Evolutionary conservation across 2,329 filamentous ascomycete genomes (phyloP).

Genomic region (Colletotrichum costaricense): DNA sequence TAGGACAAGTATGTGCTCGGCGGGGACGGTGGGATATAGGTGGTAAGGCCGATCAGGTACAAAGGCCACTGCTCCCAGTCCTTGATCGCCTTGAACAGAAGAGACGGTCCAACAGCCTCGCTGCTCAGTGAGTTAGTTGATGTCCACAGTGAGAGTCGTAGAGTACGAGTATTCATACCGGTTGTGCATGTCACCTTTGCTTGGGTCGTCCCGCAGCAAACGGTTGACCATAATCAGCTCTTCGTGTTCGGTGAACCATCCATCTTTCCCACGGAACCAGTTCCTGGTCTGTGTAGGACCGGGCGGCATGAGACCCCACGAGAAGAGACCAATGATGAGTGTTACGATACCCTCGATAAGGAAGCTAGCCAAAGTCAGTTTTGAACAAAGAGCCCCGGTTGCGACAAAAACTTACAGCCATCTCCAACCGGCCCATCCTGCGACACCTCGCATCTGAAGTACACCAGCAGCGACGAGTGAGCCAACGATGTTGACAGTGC

Average conservation of each 20-base stretch:
- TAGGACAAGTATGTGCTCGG: slow-evolving; percentile 58
- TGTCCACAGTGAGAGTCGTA: not conserved
- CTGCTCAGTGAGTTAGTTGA: not conserved
- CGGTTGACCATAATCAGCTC: slow-evolving; percentile 73
- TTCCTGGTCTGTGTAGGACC: slow-evolving; percentile 62
- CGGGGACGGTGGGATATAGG: slow-evolving; percentile 55
- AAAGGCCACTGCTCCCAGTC: slow-evolving; percentile 73
- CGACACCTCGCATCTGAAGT: slow-evolving; percentile 48
- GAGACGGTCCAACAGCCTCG: slow-evolving; percentile 56
- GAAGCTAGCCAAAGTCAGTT: slow-evolving; percentile 46
- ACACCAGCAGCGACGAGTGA: slow-evolving; percentile 60
- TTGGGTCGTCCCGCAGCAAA: slow-evolving; percentile 69
- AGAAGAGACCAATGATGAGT: slow-evolving; percentile 54
- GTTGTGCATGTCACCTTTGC: slow-evolving; percentile 72
- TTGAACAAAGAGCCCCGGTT: not conserved
- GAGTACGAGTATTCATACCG: slow-evolving; percentile 42
- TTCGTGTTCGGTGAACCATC: slow-evolving; percentile 72
- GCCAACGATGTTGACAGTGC: slow-evolving; percentile 45
- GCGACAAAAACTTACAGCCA: slow-evolving; percentile 48
- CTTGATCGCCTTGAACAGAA: slow-evolving; percentile 62
- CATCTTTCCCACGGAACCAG: slow-evolving; percentile 67
- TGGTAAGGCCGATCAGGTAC: slow-evolving; percentile 63
- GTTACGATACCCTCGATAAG: slow-evolving; percentile 62
- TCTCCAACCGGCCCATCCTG: slow-evolving; percentile 52
- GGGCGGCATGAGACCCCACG: slow-evolving; percentile 58